phyloP scores from a whole-genome alignment of 805 yeast species.

The Millerozyma miso region DNA sequence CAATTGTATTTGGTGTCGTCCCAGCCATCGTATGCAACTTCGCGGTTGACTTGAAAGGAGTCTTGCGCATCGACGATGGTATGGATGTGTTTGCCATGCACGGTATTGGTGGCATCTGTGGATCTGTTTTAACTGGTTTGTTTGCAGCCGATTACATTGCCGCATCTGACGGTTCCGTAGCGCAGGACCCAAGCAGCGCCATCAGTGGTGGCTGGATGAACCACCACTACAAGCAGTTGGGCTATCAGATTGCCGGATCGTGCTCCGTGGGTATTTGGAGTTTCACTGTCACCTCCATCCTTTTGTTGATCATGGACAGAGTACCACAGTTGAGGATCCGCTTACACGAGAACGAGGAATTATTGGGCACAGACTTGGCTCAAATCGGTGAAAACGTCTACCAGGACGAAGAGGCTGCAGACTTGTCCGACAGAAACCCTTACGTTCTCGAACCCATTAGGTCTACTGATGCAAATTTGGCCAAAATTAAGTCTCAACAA shows the following conservation, averaged over 20 bases:
- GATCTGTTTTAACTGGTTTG: conserved; percentile 81
- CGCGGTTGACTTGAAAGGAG: conserved; percentile 74
- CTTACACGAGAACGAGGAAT: conserved; percentile 82
- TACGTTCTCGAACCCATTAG: conserved; percentile 78
- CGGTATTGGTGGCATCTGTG: conserved; percentile 89
- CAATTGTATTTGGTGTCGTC: conserved; percentile 78
- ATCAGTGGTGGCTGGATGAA: conserved; percentile 87
- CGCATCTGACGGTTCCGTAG: conserved; percentile 67
- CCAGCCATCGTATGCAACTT: conserved; percentile 77
- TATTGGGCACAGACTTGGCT: conserved; percentile 80
- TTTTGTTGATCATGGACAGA: conserved; percentile 63
- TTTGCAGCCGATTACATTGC: conserved; percentile 91
- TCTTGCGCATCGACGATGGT: conserved; percentile 84
- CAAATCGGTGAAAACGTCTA: conserved; percentile 90
- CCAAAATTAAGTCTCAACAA: conserved; percentile 26
- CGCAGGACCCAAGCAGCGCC: conserved; percentile 17
- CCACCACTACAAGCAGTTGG: conserved; percentile 77
- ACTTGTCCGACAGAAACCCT: conserved; percentile 21
- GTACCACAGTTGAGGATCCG: conserved; percentile 81
- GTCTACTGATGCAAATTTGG: conserved; percentile 45
- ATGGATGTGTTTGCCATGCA: conserved; percentile 91
- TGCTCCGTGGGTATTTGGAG: conserved; percentile 72
- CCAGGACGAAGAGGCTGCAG: conserved; percentile 41
- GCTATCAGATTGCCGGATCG: conserved; percentile 82
- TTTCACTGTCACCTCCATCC: conserved; percentile 63